These are phyloP conservation scores for Emmonsia crescens DNA, from an alignment of 2,329 filamentous ascomycete genomes.

Conservation along the genomic window DNA sequence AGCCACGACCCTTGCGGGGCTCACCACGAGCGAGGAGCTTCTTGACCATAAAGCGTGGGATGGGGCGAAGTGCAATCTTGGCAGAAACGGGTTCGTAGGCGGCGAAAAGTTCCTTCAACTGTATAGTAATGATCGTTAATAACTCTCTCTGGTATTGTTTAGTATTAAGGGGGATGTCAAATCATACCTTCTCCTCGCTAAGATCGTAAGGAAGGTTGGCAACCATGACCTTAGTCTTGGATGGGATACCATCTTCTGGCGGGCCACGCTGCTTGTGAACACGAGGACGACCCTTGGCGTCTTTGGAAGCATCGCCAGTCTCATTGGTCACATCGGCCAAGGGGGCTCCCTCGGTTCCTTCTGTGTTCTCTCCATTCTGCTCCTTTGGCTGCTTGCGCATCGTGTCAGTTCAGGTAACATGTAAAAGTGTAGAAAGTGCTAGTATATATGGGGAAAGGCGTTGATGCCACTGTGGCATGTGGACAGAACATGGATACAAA, in stretches of 20 bases:
- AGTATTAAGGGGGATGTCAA: neutral
- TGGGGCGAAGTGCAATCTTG: conserved; percentile 97
- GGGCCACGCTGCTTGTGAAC: conserved; percentile 78
- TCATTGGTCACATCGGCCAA: conserved; percentile 50
- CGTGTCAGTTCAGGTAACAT: conserved; percentile 5
- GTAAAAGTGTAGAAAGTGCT: neutral
- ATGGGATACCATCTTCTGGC: conserved; percentile 91
- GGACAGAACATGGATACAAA: neutral
- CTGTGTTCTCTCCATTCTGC: conserved; percentile 27
- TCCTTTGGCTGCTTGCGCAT: conserved; percentile 5
- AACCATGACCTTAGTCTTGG: conserved; percentile 99
- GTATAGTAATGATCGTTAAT: conserved; percentile 19
- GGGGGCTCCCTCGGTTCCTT: conserved; percentile 45
- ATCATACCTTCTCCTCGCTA: conserved; percentile 82
- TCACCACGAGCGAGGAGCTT: conserved; percentile 98
- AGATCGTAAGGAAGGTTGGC: conserved; percentile 98
- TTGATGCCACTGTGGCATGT: neutral
- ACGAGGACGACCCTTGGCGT: conserved; percentile 36
- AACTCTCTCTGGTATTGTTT: conserved; percentile 4
- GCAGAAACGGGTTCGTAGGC: conserved; percentile 86
- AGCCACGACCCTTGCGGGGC: conserved; percentile 96
- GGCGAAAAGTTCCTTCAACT: conserved; percentile 97
- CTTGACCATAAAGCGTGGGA: conserved; percentile 99
- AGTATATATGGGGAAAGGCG: neutral
- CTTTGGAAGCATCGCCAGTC: conserved; percentile 21